Evolutionary conservation across 2,329 filamentous ascomycete species (phyloP).

Genomic region (Paraphaeosphaeria minitans): DNA sequence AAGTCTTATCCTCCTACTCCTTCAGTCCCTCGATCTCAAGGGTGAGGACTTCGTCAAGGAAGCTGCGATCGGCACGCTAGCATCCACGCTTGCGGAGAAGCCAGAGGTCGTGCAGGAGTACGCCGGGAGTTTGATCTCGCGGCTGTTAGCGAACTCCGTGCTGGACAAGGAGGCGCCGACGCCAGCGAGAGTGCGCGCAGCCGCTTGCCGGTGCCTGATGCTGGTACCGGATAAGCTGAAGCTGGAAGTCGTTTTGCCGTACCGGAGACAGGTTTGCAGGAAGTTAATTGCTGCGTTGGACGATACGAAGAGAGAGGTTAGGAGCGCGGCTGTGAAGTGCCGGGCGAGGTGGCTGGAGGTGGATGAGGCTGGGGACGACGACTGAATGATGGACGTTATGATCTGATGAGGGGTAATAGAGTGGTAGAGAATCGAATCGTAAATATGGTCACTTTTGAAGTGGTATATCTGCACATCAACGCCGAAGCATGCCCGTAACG

Average conservation of each 20-base stretch:
- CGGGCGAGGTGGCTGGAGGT: constrained; percentile 64
- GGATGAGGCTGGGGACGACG: constrained; percentile 63
- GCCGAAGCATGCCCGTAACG: constrained; percentile 33
- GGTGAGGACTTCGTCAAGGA: constrained; percentile 61
- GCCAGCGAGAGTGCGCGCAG: constrained; percentile 51
- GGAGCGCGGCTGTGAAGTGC: constrained; percentile 66
- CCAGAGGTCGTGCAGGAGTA: constrained; percentile 61
- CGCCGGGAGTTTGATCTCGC: constrained; percentile 60
- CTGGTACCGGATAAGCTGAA: constrained; percentile 55
- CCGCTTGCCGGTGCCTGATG: constrained; percentile 55
- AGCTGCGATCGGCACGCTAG: constrained; percentile 64
- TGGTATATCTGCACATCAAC: constrained; percentile 32
- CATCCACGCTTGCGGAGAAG: constrained; percentile 62
- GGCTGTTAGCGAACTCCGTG: constrained; percentile 57
- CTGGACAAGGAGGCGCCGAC: constrained; percentile 23
- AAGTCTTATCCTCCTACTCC: constrained; percentile 63
- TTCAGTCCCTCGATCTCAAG: constrained; percentile 66
- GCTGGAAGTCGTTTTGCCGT: constrained; percentile 60
- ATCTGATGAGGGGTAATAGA: neutral
- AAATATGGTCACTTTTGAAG: constrained; percentile 14
- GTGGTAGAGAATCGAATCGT: neutral
- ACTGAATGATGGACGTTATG: constrained; percentile 17
- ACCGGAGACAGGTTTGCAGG: constrained; percentile 62
- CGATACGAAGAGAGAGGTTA: constrained; percentile 66
- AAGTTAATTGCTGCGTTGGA: constrained; percentile 62